phyloP scores from a whole-genome alignment of 1,284 basidiomycete genomes.

The Schizopora paradoxa region DNA sequence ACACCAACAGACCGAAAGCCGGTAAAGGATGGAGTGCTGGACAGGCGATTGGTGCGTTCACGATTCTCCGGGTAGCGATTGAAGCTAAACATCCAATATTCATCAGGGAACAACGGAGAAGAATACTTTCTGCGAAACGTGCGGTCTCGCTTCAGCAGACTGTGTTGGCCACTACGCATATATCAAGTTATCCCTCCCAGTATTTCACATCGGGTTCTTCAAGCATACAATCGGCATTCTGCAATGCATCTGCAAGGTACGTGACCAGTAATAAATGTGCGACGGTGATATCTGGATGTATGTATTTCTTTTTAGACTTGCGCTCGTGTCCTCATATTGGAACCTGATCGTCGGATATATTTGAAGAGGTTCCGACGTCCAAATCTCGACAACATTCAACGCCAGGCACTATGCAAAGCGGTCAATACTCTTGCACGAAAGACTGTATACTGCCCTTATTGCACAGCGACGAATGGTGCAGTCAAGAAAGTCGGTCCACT shows the following conservation, averaged over 20 bases:
- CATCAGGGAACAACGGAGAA: slow-evolving; percentile 92
- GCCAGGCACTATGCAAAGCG: slow-evolving; percentile 82
- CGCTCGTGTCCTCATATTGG: slow-evolving; percentile 88
- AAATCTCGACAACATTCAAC: slow-evolving; percentile 90
- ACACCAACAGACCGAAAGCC: slow-evolving; percentile 75
- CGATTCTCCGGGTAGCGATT: slow-evolving; percentile 7
- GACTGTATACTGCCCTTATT: slow-evolving; percentile 89
- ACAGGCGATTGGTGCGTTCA: slow-evolving; percentile 74
- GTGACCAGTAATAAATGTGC: slow-evolving; percentile 19
- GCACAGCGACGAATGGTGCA: slow-evolving; percentile 88
- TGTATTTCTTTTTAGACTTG: slow-evolving; percentile 63
- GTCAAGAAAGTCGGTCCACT: slow-evolving; percentile 96
- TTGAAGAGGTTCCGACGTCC: slow-evolving; percentile 88
- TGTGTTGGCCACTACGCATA: slow-evolving; percentile 99
- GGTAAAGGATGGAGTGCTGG: slow-evolving; percentile 88
- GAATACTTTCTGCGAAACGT: slow-evolving; percentile 89
- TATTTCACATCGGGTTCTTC: slow-evolving; percentile 98
- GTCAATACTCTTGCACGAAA: slow-evolving; percentile 89
- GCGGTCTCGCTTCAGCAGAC: slow-evolving; percentile 86
- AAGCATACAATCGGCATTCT: slow-evolving; percentile 92
- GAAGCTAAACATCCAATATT: slow-evolving; percentile 7
- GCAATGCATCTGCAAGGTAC: slow-evolving; percentile 94
- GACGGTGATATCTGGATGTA: background rate
- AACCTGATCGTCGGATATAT: slow-evolving; percentile 79
- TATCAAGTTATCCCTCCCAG: slow-evolving; percentile 93